phyloP scores from a whole-genome alignment of 2,329 filamentous ascomycete genomes.

The Colletotrichum eleusines region DNA sequence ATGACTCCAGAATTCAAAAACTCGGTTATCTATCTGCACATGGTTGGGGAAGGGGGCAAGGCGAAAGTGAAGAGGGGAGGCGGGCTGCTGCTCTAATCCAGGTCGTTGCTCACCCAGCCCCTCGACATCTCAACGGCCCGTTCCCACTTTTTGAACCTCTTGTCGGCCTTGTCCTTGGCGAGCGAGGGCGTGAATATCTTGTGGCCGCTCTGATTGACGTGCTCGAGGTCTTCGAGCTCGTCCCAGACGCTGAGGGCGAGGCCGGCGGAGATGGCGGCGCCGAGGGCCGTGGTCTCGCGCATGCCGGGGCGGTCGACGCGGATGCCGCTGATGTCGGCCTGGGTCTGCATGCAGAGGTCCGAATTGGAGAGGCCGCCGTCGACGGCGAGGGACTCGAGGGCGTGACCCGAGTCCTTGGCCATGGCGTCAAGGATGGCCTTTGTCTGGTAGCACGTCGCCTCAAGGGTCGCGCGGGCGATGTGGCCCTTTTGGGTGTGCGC shows the following conservation, averaged over 20 bases:
- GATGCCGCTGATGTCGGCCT: slow-evolving; percentile 87
- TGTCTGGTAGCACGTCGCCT: slow-evolving; percentile 93
- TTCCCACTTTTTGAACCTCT: slow-evolving; percentile 65
- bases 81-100: slow-evolving; percentile 5
- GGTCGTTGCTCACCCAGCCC: slow-evolving; percentile 58
- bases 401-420: slow-evolving; percentile 85
- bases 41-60: not conserved
- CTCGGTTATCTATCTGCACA: not conserved
- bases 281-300: slow-evolving; percentile 90
- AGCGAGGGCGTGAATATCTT: slow-evolving; percentile 78
- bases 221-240: slow-evolving; percentile 77
- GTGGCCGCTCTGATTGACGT: slow-evolving; percentile 78
- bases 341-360: slow-evolving; percentile 90
- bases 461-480: slow-evolving; percentile 88
- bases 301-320: slow-evolving; percentile 86
- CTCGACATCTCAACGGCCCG: slow-evolving; percentile 70
- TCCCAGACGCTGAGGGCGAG: slow-evolving; percentile 83
- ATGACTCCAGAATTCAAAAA: slow-evolving; percentile 3
- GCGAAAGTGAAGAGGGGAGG: too few relatives aligned
- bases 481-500: slow-evolving; percentile 88
- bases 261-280: slow-evolving; percentile 90
- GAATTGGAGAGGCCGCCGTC: slow-evolving; percentile 93
- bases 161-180: slow-evolving; percentile 53
- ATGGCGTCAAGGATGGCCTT: slow-evolving; percentile 93
- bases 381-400: slow-evolving; percentile 80